Base-by-base conservation (phyloP, 2,329 filamentous ascomycete genomes). In the Onygena corvina region DNA sequence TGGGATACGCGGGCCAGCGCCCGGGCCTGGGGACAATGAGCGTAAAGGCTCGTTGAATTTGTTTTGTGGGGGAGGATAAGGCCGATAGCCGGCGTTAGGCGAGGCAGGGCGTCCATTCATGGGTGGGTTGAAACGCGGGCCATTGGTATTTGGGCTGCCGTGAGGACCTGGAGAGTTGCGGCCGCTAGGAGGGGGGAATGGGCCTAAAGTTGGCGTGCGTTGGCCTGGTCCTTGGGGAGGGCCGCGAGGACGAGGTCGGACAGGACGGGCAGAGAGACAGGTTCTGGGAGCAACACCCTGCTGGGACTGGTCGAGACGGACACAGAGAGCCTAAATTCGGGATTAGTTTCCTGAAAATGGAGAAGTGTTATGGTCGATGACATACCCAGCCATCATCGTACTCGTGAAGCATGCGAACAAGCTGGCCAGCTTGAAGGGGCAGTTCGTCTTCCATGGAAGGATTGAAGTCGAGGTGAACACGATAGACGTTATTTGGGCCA, bases 351-450 rank as follows among this genome's bases (percentile, higher is more conserved):
- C n/a, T 65, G 67, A 64, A 57, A 58, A 52, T 48, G 5, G 7
- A 33, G 27, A 18, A 16, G 7, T 12, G 20, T 25, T 14, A 20
- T n/a, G 29, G 29, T 23, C 7, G n/a, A 40, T n/a, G 9, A 76
- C 84, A 76, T 77, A 90, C 86, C 92, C 92, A 98, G 60, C 92
- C 92, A 68, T 98, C 92, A 63, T 98, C 92, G 60, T 96, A 98
- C 68, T 94, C 89, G 62, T 96, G 90, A 47, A 96, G 74, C 55
- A 98, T 73, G 55, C 90, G 79, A 46, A 96, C 86, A 45, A 98
- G 74, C 54, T 93, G 82, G 47, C 92, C 92, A 51, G 83, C 79
- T 54, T 73, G 77, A 38, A 98, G 75, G 54, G 80, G 84, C 61
- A 98, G 74, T 68, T 98, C 92, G 62, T 98, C 92, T 4, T 87